A percentile compares a stretch with the other conserved stretches of the same genome.
These are phyloP conservation scores for Picochlorum sp. DNA, from an alignment of 139 green algal genomes.

Conservation along the genomic window DNA sequence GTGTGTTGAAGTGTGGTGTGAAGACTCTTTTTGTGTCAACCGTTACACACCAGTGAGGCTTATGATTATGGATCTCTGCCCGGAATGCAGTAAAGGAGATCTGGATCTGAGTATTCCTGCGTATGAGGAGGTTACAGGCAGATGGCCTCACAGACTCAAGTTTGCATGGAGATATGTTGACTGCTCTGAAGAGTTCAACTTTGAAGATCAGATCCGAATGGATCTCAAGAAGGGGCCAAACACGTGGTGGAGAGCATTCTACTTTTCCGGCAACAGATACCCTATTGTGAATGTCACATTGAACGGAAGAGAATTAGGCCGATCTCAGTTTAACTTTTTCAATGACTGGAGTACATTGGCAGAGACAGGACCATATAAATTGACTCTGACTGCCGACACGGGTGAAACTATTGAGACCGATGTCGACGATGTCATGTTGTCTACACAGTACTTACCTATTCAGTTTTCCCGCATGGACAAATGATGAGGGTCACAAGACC, in stretches of 20 bases:
- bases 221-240: slow-evolving; percentile 14
- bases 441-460: neutral
- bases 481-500: too few relatives aligned
- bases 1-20: slow-evolving; percentile 4
- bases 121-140: slow-evolving; percentile 9
- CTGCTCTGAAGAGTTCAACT: slow-evolving; percentile 2
- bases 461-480: neutral
- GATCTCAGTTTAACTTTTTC: slow-evolving; percentile 3
- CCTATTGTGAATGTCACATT: neutral
- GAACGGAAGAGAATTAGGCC: slow-evolving; percentile 8
- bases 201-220: neutral
- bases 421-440: neutral
- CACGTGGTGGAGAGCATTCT: slow-evolving; percentile 14
- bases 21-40: neutral
- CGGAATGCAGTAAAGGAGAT: slow-evolving; percentile 11
- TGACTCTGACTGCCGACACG: neutral
- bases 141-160: neutral
- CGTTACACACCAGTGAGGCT: neutral
- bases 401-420: neutral
- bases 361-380: neutral
- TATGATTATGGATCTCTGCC: slow-evolving; percentile 19
- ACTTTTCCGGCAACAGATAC: slow-evolving; percentile 11
- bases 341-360: neutral
- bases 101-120: slow-evolving; percentile 12
- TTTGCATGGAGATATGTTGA: neutral